phyloP scores from a whole-genome alignment of 495 filamentous ascomycete genomes.

The Rhypophila decipiens region DNA sequence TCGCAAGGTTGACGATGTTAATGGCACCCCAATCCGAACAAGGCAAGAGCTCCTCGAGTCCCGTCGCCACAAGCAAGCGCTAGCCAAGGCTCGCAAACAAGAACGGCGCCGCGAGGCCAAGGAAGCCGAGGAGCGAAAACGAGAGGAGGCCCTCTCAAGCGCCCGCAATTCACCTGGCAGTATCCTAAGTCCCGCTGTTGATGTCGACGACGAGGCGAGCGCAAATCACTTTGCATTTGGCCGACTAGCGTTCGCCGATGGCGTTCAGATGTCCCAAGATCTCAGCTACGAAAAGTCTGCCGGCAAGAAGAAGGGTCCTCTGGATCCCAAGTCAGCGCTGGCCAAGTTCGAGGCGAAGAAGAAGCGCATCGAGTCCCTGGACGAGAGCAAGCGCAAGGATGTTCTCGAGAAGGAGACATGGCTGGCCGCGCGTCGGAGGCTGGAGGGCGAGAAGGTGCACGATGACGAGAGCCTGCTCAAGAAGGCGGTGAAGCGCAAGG shows the following conservation, averaged over 20 bases:
- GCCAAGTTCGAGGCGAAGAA: slow-evolving; percentile 65
- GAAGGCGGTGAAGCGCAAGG: slow-evolving; percentile 91
- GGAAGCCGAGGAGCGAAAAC: slow-evolving; percentile 63
- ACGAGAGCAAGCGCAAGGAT: slow-evolving; percentile 70
- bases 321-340: slow-evolving; percentile 71
- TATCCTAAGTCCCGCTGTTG: slow-evolving; percentile 63
- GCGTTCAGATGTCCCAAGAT: slow-evolving; percentile 63
- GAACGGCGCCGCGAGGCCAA: slow-evolving; percentile 66
- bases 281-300: slow-evolving; percentile 49
- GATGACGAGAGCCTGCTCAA: slow-evolving; percentile 85
- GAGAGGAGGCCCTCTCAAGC: slow-evolving; percentile 62
- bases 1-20: slow-evolving; percentile 73
- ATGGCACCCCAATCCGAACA: slow-evolving; percentile 72
- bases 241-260: slow-evolving; percentile 79
- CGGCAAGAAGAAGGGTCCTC: slow-evolving; percentile 64
- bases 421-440: slow-evolving; percentile 84
- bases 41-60: slow-evolving; percentile 86
- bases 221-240: slow-evolving; percentile 77
- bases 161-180: slow-evolving; percentile 49
- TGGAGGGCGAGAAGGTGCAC: slow-evolving; percentile 82
- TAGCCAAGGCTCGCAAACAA: slow-evolving; percentile 82
- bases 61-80: slow-evolving; percentile 76
- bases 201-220: slow-evolving; percentile 37
- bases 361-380: slow-evolving; percentile 60
- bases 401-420: slow-evolving; percentile 90